A percentile compares a stretch with the other conserved stretches of the same genome.
These are phyloP conservation scores for Scedosporium aurantiacum DNA, from an alignment of 2,329 filamentous ascomycete species.

Conservation along the genomic window DNA sequence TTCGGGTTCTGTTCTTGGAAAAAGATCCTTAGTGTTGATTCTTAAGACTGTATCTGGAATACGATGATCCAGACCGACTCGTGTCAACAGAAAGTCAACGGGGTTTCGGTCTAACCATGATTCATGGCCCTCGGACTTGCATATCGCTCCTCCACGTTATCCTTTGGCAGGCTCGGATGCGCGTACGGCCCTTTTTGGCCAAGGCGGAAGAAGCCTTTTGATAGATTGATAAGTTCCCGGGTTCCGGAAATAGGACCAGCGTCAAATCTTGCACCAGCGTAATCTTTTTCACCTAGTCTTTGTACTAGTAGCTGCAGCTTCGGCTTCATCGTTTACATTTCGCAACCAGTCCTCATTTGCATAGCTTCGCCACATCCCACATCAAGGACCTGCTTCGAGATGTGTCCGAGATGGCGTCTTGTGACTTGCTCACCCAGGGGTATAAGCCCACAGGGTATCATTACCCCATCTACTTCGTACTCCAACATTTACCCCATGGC, in stretches of 20 bases:
- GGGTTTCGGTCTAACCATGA: background rate
- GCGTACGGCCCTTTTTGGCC: background rate
- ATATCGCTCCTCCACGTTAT: too few relatives aligned
- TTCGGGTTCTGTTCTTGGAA: background rate
- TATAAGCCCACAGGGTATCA: background rate
- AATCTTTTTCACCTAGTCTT: background rate
- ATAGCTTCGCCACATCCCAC: background rate
- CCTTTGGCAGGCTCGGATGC: too few relatives aligned
- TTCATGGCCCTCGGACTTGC: background rate
- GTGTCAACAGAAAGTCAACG: background rate
- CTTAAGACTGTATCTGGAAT: background rate
- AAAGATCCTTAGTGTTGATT: background rate
- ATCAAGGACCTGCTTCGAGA: background rate
- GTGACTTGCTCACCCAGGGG: background rate
- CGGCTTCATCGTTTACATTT: background rate
- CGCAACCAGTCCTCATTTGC: background rate
- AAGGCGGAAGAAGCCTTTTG: background rate
- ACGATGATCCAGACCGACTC: background rate
- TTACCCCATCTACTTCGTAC: background rate
- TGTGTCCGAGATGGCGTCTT: background rate
- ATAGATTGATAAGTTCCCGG: background rate
- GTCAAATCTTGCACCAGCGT: background rate
- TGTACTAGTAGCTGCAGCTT: background rate
- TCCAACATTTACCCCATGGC: background rate
- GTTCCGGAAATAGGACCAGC: background rate